phyloP scores from a whole-genome alignment of 176 grass and related monocot species.

The Elymus sibiricus region DNA sequence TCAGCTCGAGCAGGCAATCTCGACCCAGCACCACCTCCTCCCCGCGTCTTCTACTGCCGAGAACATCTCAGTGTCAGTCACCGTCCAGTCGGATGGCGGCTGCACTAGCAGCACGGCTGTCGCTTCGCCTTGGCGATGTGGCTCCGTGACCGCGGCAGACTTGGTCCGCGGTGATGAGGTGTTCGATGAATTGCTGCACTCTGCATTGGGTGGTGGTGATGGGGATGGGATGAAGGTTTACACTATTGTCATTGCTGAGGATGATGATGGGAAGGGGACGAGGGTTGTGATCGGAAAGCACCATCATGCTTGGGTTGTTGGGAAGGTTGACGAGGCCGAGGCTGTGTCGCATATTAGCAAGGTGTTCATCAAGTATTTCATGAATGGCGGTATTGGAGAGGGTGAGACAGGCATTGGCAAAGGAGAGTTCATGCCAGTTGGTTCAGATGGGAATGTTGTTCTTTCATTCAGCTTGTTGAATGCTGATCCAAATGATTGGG shows the following conservation, averaged over 20 bases:
- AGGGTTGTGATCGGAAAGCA: constrained; percentile 72
- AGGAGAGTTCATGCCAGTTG: constrained; percentile 90
- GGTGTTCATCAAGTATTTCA: constrained; percentile 71
- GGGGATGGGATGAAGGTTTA: constrained; percentile 52
- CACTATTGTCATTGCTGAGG: constrained; percentile 59
- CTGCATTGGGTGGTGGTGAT: constrained; percentile 15
- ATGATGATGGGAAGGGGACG: constrained; percentile 13
- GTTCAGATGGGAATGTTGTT: constrained; percentile 78
- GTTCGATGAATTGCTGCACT: constrained; percentile 72
- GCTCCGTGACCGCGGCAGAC: constrained; percentile 19
- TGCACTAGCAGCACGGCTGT: constrained; percentile 28
- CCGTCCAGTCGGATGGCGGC: constrained; percentile 32
- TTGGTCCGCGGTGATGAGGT: constrained; percentile 38
- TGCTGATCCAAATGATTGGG: constrained; percentile 78
- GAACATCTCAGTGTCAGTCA: constrained; percentile 60
- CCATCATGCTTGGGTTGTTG: constrained; percentile 74
- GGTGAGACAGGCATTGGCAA: constrained; percentile 53
- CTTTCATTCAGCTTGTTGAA: constrained; percentile 92
- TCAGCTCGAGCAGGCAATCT: constrained; percentile 45
- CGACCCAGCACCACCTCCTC: constrained; percentile 33
- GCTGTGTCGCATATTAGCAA: constrained; percentile 35
- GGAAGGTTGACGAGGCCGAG: constrained; percentile 45
- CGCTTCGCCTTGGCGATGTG: constrained; percentile 52
- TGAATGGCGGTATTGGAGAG: constrained; percentile 52
- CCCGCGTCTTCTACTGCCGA: neutral